phyloP scores from a whole-genome alignment of 1,284 basidiomycete genomes.

The Baeospora myosura region DNA sequence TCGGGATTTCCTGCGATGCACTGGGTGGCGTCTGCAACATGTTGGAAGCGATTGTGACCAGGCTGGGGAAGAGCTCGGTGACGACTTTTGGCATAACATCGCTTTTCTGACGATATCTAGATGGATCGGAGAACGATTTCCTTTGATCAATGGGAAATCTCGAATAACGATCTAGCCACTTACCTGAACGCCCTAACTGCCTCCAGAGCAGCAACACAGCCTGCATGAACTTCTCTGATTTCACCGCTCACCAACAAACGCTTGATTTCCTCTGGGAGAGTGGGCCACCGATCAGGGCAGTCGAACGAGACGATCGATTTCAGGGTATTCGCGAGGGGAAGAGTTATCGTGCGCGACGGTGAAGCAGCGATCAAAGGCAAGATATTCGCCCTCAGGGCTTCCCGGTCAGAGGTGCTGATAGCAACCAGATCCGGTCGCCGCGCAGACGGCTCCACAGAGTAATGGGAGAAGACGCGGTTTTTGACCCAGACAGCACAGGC shows the following conservation, averaged over 20 bases:
- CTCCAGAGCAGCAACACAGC: slow-evolving; percentile 69
- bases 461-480: slow-evolving; percentile 68
- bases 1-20: slow-evolving; percentile 3
- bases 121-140: neutral
- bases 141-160: neutral
- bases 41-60: slow-evolving; percentile 46
- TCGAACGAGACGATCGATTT: slow-evolving; percentile 67
- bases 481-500: slow-evolving; percentile 80
- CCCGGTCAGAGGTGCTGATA: slow-evolving; percentile 61
- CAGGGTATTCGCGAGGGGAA: slow-evolving; percentile 67
- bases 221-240: slow-evolving; percentile 69
- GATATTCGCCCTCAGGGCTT: slow-evolving; percentile 58
- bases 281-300: slow-evolving; percentile 71
- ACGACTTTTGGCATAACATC: slow-evolving; percentile 55
- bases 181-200: slow-evolving; percentile 62
- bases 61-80: slow-evolving; percentile 60
- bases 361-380: slow-evolving; percentile 63
- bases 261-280: slow-evolving; percentile 56
- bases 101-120: slow-evolving; percentile 61
- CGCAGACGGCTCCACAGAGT: slow-evolving; percentile 39
- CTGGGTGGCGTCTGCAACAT: slow-evolving; percentile 2
- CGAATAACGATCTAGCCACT: slow-evolving; percentile 12
- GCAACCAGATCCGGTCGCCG: slow-evolving; percentile 51
- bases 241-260: slow-evolving; percentile 54
- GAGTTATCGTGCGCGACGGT: slow-evolving; percentile 59